Evolutionary conservation across 306 rosid genomes (phyloP), one percentile per base, ranked within the genome.

Genomic region (Quercus gilva): DNA sequence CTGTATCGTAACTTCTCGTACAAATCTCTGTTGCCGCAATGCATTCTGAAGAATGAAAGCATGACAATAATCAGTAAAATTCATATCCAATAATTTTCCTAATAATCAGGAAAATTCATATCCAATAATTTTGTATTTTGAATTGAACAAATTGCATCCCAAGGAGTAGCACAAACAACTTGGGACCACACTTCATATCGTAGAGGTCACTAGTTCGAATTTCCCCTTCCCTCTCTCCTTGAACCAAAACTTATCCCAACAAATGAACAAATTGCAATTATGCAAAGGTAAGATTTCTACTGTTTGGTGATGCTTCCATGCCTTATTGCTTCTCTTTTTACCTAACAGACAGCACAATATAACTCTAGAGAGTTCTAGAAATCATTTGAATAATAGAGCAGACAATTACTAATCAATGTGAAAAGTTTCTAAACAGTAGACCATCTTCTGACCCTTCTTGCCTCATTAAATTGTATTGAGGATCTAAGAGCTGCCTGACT

Each of bases 1-100:
- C 87, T 94, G 99, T 74, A 94, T 94, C 25, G 99, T 92, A 82
- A 94, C 96, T 89, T 92, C 99, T 72, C 97, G 89, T 13, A 92
- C 94, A 82, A 84, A 92, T 86, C 89, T 91, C 80, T 94, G 97
- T 78, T 91, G 94, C 70, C 97, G 94, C 85, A 89, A 80, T 26
- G 99, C 97, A 86, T 92, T 92, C 99, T 94, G 89, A 78, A 83
- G 78, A 84, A 86, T 65, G 78, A 68, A 79, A 76, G 71, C 31
- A 41, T 41, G 45, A 41, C 45, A 41, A 8, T 41, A 67, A 67
- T 67, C 72, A 33, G 25, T 5, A 67, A 49, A 19, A 19, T 5
- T 19, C 72, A 18, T 11, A n/a, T 67, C 21, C 15, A 26, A 63
- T 25, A 13, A 20, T 23, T 23, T 59, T 21, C 45, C 45, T 41